Evolutionary conservation across 2,329 filamentous ascomycete species (phyloP).

Genomic region (Xylariaceae sp.): DNA sequence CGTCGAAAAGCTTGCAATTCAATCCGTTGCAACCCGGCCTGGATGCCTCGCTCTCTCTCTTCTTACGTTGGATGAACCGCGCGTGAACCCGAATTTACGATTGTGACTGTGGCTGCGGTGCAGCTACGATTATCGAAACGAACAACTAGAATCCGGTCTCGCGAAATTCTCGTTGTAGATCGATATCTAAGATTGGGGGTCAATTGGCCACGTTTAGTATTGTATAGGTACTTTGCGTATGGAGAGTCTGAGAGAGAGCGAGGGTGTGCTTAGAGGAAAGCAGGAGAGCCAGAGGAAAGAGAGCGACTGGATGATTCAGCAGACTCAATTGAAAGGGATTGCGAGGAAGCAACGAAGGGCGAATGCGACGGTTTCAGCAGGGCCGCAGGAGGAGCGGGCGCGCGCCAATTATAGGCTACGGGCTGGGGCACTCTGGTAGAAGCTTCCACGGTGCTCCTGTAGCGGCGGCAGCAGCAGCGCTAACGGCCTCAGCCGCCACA

Average conservation of each 20-base stretch:
- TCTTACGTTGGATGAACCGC: conserved; percentile 4
- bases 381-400: conserved; percentile 23
- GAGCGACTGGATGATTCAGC: background rate
- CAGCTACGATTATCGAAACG: conserved; percentile 21
- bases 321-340: conserved; percentile 7
- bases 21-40: background rate
- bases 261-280: background rate
- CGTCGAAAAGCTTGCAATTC: conserved; percentile 11
- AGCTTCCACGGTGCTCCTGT: conserved; percentile 28
- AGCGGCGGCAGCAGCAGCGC: background rate
- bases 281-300: background rate
- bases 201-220: conserved; percentile 10
- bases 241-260: background rate
- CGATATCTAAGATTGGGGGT: conserved; percentile 1
- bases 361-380: conserved; percentile 24
- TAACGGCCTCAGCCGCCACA: background rate
- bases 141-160: conserved; percentile 12
- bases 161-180: background rate
- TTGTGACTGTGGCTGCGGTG: background rate
- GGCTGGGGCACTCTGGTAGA: conserved; percentile 32
- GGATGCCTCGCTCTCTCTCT: background rate
- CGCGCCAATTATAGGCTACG: conserved; percentile 34
- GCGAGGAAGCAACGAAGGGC: conserved; percentile 1
- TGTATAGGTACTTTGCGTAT: background rate
- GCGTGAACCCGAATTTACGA: background rate